A percentile compares a stretch with the other conserved stretches of the same genome.
These are phyloP conservation scores for Capronia coronata DNA, from an alignment of 2,329 filamentous ascomycete species.

Conservation along the genomic window DNA sequence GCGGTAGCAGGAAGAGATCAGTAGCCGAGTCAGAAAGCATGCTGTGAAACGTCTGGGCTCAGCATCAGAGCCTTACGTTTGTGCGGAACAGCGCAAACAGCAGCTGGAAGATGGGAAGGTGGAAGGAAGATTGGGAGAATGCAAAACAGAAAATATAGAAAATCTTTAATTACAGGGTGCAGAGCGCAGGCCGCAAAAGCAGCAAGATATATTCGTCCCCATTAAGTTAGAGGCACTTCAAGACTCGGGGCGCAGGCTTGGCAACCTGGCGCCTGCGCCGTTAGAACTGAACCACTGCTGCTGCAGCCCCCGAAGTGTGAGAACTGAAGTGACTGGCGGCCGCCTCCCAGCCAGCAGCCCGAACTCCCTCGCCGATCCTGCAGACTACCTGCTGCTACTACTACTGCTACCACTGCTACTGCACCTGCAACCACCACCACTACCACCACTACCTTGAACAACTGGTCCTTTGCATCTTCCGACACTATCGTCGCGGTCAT, in stretches of 20 bases:
- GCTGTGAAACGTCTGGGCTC: too few species aligned
- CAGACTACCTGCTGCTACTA: background rate
- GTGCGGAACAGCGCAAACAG: background rate
- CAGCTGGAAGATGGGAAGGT: background rate
- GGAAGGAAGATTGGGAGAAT: background rate
- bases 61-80: too few species aligned
- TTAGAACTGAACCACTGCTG: background rate
- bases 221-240: too few species aligned
- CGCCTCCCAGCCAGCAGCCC: background rate
- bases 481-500: background rate
- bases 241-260: background rate
- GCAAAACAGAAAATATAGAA: too few species aligned
- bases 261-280: background rate
- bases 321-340: background rate
- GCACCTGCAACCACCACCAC: background rate
- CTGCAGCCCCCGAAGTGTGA: background rate
- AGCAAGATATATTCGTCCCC: background rate
- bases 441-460: background rate
- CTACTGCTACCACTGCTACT: background rate
- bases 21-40: background rate
- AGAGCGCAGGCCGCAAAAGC: background rate
- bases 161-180: background rate
- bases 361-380: background rate
- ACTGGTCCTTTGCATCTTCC: background rate
- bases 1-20: background rate